phyloP scores from a whole-genome alignment of 306 rosid species.

The Fragaria ananassa region DNA sequence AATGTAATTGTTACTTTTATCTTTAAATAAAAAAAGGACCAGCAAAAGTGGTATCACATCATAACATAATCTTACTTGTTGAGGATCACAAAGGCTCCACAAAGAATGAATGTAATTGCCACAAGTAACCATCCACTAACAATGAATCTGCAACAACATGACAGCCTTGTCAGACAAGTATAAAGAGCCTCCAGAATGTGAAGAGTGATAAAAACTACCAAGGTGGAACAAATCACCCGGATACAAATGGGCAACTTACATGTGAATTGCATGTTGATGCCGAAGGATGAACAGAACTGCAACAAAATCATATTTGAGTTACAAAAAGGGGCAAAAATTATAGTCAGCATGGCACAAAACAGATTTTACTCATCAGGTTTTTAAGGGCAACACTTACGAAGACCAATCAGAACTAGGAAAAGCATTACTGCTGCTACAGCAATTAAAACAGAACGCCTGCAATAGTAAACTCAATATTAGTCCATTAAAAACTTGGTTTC shows the following conservation, averaged over 20 bases:
- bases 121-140: conserved; percentile 93
- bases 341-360: not conserved
- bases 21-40: not conserved
- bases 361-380: conserved; percentile 1
- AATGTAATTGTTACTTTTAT: not conserved
- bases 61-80: conserved; percentile 56
- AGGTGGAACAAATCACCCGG: not conserved
- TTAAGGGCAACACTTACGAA: conserved; percentile 47
- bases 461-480: conserved; percentile 32
- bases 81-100: conserved; percentile 83
- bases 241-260: conserved; percentile 50
- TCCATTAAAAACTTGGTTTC: conserved; percentile 5
- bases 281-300: conserved; percentile 79
- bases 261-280: conserved; percentile 78
- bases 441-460: conserved; percentile 70
- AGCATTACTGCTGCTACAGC: conserved; percentile 81
- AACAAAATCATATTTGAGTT: conserved; percentile 32
- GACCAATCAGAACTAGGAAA: conserved; percentile 74
- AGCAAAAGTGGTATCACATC: not conserved
- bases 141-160: conserved; percentile 67
- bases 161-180: conserved; percentile 23
- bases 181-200: not conserved
- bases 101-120: conserved; percentile 77
- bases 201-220: not conserved
- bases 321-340: conserved; percentile 13